Base-by-base conservation (phyloP, 495 filamentous ascomycete genomes). In the Hypoxylon lienhwacheense region DNA sequence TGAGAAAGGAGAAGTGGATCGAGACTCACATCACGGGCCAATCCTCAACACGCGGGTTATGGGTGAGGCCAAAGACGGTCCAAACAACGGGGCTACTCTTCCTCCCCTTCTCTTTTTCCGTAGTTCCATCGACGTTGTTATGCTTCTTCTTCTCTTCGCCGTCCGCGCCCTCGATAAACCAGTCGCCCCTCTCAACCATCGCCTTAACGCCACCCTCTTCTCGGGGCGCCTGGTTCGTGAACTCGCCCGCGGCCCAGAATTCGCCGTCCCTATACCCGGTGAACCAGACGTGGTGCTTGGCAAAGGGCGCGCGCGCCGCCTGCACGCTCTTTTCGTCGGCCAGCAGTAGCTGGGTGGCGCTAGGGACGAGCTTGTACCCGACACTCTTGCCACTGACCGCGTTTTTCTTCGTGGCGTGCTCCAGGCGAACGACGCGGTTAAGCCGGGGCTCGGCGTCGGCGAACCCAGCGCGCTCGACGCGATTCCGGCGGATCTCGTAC, bases 351-450 rank as follows among this genome's bases (percentile, higher is more conserved):
- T 95, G 91, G 68, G 89, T 92, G 0, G 85, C 77, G 0, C 82
- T 85, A 0, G 82, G 77, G 44, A 79, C 71, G 57, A 96, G 81
- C 66, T 91, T 95, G 67, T 95, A 96, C 0, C 79, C 86, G 0
- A 91, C 82, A 0, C 88, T 81, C 53, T 86, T 82, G 26, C 83
- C 82, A 49, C 91, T 95, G 67, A 95, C 71, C 0, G 83, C 73
- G 65, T 91, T 91, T 45, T 67, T 76, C 26, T 84, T 74, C 7
- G 70, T 63, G 11, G 81, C 71, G 61, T 93, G 91, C 60, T 90
- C 81, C 59, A 96, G 85, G 66, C 90, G 90, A 76, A 95, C 91
- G 24, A 77, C 80, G 7, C 90, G 84, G 69, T 89, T 86, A 7
- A 71, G 70, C 49, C 70, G 70, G 3, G 74, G 68, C 61, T 89